Percentiles rank a stretch among this genome's conserved stretches.
These are phyloP conservation scores for Zelopaecilomyces penicillatus DNA, from an alignment of 2,329 filamentous ascomycete genomes.

Conservation along the genomic window DNA sequence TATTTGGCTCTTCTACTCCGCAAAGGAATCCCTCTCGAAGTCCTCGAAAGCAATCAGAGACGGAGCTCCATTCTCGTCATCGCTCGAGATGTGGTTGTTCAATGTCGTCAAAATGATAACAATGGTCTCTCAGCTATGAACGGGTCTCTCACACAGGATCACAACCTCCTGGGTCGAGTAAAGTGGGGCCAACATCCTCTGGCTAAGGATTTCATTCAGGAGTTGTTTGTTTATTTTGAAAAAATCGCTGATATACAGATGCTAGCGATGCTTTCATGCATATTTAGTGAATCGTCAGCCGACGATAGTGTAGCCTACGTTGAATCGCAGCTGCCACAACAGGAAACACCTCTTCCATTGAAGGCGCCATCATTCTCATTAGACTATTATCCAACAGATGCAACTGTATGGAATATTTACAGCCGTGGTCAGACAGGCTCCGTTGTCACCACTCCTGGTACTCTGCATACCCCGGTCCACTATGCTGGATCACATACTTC, in stretches of 20 bases:
- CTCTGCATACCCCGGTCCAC: conserved; percentile 46
- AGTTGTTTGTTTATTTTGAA: conserved; percentile 58
- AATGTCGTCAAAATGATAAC: conserved; percentile 13
- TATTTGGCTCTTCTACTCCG: conserved; percentile 70
- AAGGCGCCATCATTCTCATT: conserved; percentile 59
- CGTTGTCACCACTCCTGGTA: conserved; percentile 47
- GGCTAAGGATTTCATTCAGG: conserved; percentile 50
- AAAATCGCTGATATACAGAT: conserved; percentile 57
- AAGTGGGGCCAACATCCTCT: conserved; percentile 62
- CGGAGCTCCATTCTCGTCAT: conserved; percentile 59
- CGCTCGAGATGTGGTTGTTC: conserved; percentile 51
- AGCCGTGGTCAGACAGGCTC: conserved; percentile 46
- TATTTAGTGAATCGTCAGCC: conserved; percentile 54
- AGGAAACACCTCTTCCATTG: conserved; percentile 55
- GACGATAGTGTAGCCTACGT: conserved; percentile 49
- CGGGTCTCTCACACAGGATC: conserved; percentile 8
- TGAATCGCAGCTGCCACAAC: conserved; percentile 46
- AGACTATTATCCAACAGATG: conserved; percentile 56
- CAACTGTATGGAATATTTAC: conserved; percentile 43
- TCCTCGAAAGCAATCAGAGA: conserved; percentile 46
- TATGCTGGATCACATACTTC: conserved; percentile 50
- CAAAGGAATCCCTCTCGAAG: conserved; percentile 64
- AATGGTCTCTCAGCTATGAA: neutral
- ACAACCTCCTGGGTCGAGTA: conserved; percentile 46
- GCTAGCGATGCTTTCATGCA: conserved; percentile 63